A percentile compares a stretch with the other conserved stretches of the same genome.
These are phyloP conservation scores for Rhizopogon vesiculosus DNA, from an alignment of 768 basidiomycete species.

Conservation along the genomic window DNA sequence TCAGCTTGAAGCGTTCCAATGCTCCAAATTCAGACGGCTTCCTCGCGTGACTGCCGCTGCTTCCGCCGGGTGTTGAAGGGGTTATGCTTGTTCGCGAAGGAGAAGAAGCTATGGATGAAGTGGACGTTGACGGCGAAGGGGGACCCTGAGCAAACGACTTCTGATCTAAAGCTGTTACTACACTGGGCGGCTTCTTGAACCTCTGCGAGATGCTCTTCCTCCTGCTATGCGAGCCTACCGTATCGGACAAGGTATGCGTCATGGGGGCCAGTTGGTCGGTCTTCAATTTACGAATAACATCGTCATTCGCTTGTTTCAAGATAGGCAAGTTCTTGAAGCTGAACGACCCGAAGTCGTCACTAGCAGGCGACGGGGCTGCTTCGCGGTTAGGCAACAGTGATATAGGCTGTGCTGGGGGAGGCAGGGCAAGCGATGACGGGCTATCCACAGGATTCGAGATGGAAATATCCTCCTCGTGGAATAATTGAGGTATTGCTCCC, in stretches of 20 bases:
- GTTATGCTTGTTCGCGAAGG: slow-evolving; percentile 72
- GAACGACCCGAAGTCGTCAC: slow-evolving; percentile 95
- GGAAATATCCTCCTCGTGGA: slow-evolving; percentile 83
- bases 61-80: slow-evolving; percentile 67
- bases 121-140: slow-evolving; percentile 89
- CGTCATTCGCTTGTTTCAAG: slow-evolving; percentile 97
- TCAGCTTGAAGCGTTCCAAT: slow-evolving; percentile 83
- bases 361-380: slow-evolving; percentile 47
- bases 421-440: slow-evolving; percentile 22
- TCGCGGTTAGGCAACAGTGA: slow-evolving; percentile 34
- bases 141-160: slow-evolving; percentile 67
- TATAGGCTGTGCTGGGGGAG: slow-evolving; percentile 12
- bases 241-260: slow-evolving; percentile 67
- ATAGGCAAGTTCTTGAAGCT: slow-evolving; percentile 97
- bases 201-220: slow-evolving; percentile 80
- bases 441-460: slow-evolving; percentile 48
- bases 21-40: slow-evolving; percentile 90
- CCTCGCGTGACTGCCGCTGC: slow-evolving; percentile 53
- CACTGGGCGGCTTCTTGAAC: slow-evolving; percentile 76
- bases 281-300: slow-evolving; percentile 92
- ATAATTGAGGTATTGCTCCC: slow-evolving; percentile 85
- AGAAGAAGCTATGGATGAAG: slow-evolving; percentile 87
- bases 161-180: slow-evolving; percentile 65
- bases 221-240: slow-evolving; percentile 51
- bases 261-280: slow-evolving; percentile 85